phyloP scores from a whole-genome alignment of 2,329 filamentous ascomycete species.

The Talaromyces sp. region DNA sequence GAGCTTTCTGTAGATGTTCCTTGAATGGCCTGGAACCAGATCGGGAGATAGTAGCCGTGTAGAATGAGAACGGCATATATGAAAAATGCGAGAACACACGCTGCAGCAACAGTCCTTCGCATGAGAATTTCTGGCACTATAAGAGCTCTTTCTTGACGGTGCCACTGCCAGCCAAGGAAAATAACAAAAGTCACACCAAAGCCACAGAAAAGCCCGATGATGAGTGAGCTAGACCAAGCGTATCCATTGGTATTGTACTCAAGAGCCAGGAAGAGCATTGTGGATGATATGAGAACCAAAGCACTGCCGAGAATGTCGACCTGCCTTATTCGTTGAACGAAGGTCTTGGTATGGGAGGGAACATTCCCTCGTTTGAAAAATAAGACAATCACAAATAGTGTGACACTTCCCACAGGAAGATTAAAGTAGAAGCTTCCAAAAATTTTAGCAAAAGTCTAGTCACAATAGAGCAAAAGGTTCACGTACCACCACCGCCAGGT shows the following conservation, averaged over 20 bases:
- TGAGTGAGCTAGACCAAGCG: constrained; percentile 17
- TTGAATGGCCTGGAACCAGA: constrained; percentile 23
- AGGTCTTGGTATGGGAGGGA: neutral
- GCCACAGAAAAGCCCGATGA: constrained; percentile 18
- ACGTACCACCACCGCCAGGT: constrained; percentile 20
- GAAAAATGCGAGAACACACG: constrained; percentile 26
- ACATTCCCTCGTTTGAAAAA: constrained; percentile 10
- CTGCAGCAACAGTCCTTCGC: constrained; percentile 15
- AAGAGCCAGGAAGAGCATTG: constrained; percentile 22
- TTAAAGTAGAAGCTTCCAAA: constrained; percentile 15
- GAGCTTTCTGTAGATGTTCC: constrained; percentile 11
- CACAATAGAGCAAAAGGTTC: neutral
- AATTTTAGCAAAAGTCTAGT: neutral
- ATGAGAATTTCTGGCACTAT: constrained; percentile 18
- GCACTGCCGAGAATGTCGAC: constrained; percentile 21
- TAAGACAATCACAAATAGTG: constrained; percentile 11
- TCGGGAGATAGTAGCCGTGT: constrained; percentile 21
- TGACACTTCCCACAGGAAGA: constrained; percentile 14
- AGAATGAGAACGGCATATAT: constrained; percentile 18
- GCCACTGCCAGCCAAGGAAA: constrained; percentile 20
- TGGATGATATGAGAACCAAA: constrained; percentile 19
- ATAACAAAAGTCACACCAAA: constrained; percentile 20
- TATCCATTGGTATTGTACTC: constrained; percentile 23
- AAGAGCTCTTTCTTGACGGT: constrained; percentile 17
- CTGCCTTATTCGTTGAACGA: constrained; percentile 17